Evolutionary conservation across 2,329 filamentous ascomycete genomes (phyloP).

Genomic region (Beauveria rudraprayagi): DNA sequence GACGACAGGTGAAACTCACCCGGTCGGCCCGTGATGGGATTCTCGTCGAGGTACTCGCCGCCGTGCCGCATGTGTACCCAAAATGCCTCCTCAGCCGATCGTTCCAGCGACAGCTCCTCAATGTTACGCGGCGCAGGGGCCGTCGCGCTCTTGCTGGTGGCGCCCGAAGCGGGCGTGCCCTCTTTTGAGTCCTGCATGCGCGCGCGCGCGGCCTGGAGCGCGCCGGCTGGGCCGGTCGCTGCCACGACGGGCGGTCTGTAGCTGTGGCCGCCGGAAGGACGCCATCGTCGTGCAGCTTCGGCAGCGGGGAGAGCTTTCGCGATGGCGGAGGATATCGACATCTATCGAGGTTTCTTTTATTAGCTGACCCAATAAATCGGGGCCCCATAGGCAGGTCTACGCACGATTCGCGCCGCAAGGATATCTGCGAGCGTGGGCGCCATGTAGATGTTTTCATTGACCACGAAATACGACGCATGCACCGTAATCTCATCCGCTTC

Average conservation of each 20-base stretch:
- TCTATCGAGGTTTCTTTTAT: constrained; percentile 24
- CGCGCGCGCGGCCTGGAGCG: constrained; percentile 14
- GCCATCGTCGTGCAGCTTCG: constrained; percentile 45
- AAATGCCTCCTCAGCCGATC: constrained; percentile 50
- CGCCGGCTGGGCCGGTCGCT: not conserved
- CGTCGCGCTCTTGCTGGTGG: constrained; percentile 17
- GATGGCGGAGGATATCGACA: constrained; percentile 47
- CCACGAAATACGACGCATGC: constrained; percentile 54
- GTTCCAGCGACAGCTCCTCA: constrained; percentile 34
- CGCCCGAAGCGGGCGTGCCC: constrained; percentile 32
- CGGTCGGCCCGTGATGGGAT: constrained; percentile 57
- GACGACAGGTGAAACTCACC: constrained; percentile 58
- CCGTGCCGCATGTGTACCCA: constrained; percentile 50
- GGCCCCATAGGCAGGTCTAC: constrained; percentile 14
- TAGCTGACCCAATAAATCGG: not conserved
- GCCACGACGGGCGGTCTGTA: constrained; percentile 35
- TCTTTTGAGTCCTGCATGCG: constrained; percentile 35
- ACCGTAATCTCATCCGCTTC: constrained; percentile 52
- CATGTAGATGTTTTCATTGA: constrained; percentile 60
- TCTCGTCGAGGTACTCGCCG: constrained; percentile 60
- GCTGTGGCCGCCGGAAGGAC: constrained; percentile 43
- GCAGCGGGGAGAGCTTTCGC: constrained; percentile 44
- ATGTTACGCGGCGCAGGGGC: constrained; percentile 25
- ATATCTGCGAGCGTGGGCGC: constrained; percentile 54
- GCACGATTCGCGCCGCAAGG: constrained; percentile 49